Evolutionary conservation across 495 filamentous ascomycete species (phyloP), one percentile per base, ranked within the genome.

Genomic region (Daldinia bambusicola): DNA sequence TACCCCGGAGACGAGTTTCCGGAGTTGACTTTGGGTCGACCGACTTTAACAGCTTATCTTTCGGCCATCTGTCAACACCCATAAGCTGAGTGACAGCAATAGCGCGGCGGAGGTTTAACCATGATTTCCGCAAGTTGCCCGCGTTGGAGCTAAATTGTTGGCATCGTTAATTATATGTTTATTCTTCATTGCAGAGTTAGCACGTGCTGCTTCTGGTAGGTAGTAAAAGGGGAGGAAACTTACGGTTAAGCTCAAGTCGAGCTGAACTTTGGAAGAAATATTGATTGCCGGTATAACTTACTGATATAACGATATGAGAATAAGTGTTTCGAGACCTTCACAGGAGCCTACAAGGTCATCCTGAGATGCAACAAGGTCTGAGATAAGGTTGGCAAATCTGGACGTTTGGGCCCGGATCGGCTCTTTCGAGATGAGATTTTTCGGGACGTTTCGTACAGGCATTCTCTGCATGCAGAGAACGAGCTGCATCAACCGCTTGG

Each of bases 381-480:
- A 76, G 14, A 85, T 80, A 0, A 74, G 61, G 8, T 76, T 67
- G n/a, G 83, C 69, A 36, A 81, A 82, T 53, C 73, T 77, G 5
- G 57, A 70, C 41, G 83, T 79, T 48, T 75, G 68, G 2, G 71
- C 58, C 0, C 70, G 56, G 1, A 80, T 34, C 1, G 83, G 72
- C 14, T 78, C 71, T 38, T 73, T 75, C 0, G 81, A 66, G 1
- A 77, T 71, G 4, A 83, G 68, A 26, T 66, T 59, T 5, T 58
- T 50, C 4, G 75, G 68, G 7, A 78, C 26, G 13, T 70, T 66
- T 12, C 76, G 72, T 12, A 50, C 48, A 0, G 78, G 66, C 14
- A 85, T 73, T 50, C 85, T 81, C 59, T 84, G 82, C 38, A 87
- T 74, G 63, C 83, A 86, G 63, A 84, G 74, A 14, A 77, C 78